A percentile compares a stretch with the other conserved stretches of the same genome.
Evolutionary conservation across 2,329 filamentous ascomycete genomes (phyloP).

Genomic region (Fusarium sp.): DNA sequence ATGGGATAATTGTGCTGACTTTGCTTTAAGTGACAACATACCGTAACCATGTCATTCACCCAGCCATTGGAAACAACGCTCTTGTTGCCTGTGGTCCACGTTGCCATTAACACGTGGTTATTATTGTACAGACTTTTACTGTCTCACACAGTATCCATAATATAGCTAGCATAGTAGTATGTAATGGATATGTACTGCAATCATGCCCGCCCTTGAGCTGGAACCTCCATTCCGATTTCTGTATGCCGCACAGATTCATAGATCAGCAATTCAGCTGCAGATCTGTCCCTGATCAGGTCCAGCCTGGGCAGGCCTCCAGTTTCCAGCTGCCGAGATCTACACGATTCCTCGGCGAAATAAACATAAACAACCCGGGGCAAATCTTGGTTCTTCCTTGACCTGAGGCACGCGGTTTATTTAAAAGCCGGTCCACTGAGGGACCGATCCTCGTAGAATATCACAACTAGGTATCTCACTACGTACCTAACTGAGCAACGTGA

Average conservation of each 20-base stretch:
- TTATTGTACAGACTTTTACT: conserved; percentile 14
- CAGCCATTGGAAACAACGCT: background rate
- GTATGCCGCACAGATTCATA: conserved; percentile 29
- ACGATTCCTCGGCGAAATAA: conserved; percentile 22
- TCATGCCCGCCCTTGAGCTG: background rate
- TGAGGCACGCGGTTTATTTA: conserved; percentile 5
- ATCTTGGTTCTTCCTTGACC: conserved; percentile 2
- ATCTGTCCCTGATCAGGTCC: conserved; percentile 34
- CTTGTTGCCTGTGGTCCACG: background rate
- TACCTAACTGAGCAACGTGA: background rate
- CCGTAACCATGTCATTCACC: background rate
- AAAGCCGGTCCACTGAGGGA: conserved; percentile 9
- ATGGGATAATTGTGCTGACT: conserved; percentile 6
- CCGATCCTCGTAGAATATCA: background rate
- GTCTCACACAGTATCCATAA: background rate
- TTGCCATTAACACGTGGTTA: conserved; percentile 20
- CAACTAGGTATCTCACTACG: too few relatives aligned
- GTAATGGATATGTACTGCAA: too few relatives aligned
- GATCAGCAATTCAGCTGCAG: conserved; percentile 31
- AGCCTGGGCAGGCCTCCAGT: conserved; percentile 23
- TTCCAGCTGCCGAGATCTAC: conserved; percentile 40
- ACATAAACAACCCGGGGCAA: conserved; percentile 32
- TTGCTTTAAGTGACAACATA: background rate
- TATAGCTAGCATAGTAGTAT: background rate
- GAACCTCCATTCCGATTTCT: conserved; percentile 12